Evolutionary conservation across 768 basidiomycete species (phyloP).

Genomic region (Infundibulicybe gibba): DNA sequence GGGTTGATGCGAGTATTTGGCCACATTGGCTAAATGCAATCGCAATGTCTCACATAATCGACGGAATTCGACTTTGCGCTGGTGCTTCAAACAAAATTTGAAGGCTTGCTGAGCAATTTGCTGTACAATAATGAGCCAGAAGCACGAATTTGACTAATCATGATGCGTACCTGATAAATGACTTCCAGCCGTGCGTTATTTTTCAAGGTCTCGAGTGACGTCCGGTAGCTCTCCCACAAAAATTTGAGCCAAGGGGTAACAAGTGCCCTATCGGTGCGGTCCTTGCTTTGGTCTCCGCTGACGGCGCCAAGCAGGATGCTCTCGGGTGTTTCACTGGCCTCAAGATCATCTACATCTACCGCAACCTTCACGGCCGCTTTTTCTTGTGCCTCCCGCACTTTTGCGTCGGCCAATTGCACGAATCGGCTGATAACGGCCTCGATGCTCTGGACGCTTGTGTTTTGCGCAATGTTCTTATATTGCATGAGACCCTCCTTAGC

Average conservation of each 20-base stretch:
- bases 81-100: slow-evolving; percentile 91
- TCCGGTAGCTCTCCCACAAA: slow-evolving; percentile 98
- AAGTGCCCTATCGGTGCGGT: slow-evolving; percentile 89
- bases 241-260: slow-evolving; percentile 98
- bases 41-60: slow-evolving; percentile 95
- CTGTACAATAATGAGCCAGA: slow-evolving; percentile 31
- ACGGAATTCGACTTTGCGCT: slow-evolving; percentile 95
- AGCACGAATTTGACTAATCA: not conserved
- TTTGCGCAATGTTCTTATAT: slow-evolving; percentile 98
- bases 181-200: slow-evolving; percentile 90
- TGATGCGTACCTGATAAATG: slow-evolving; percentile 81
- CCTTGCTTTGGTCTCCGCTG: slow-evolving; percentile 85
- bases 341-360: slow-evolving; percentile 90
- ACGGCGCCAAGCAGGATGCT: slow-evolving; percentile 89
- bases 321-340: slow-evolving; percentile 93
- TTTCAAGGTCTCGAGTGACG: slow-evolving; percentile 91
- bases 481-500: slow-evolving; percentile 96
- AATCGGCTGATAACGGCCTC: slow-evolving; percentile 89
- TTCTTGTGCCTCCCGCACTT: slow-evolving; percentile 83
- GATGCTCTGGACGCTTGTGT: slow-evolving; percentile 85
- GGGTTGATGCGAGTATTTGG: slow-evolving; percentile 91
- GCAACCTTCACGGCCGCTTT: slow-evolving; percentile 76
- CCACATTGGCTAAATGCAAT: slow-evolving; percentile 90
- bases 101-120: slow-evolving; percentile 97
- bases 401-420: slow-evolving; percentile 74